Base-by-base conservation (phyloP, 441 rosid species). In the Erodium texanum region DNA sequence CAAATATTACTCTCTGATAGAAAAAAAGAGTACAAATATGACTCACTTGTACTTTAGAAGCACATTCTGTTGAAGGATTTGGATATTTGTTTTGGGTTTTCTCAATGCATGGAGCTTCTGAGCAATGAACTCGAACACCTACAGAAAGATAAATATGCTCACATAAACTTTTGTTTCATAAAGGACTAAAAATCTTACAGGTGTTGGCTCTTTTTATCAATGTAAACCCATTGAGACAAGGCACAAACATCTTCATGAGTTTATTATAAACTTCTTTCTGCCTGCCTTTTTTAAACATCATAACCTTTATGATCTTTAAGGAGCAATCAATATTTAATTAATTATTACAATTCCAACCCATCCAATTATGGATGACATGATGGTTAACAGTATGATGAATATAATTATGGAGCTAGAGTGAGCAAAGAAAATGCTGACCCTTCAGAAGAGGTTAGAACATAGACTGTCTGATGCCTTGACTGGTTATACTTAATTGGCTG, bases 51-150 rank as follows among this genome's bases (percentile, higher is more conserved):
- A 92, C 69, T 95, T 95, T 72, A 92, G 79, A 80, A 92, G 88
- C 77, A 95, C 96, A 83, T 87, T 95, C 79, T 92, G 99, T 77
- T 95, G 99, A 84, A 95, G 96, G 77, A 95, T 92, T 79, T 95
- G 99, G 74, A 95, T 90, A 78, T 95, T 95, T 73, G 99, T 95
- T 87, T 95, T 95, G 63, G 99, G 99, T 82, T 95, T 95, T 76
- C 99, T 90, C 76, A 95, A 77, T 24, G 99, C 97, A 76, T 90
- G 80, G 68, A 95, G 99, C 84, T 95, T 95, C 84, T 92, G 99
- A 78, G 92, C 95, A 70, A 92, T 87, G 84, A 95, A 92, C 71
- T 95, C 99, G 86, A 89, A 95, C 66, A 90, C 95, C 99, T 95
- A 79, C 32, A 29, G 71, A 66, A 73, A 48, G 23, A 34, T 52